phyloP scores from a whole-genome alignment of 1,139 yeast species.

The Geotrichum reessii region DNA sequence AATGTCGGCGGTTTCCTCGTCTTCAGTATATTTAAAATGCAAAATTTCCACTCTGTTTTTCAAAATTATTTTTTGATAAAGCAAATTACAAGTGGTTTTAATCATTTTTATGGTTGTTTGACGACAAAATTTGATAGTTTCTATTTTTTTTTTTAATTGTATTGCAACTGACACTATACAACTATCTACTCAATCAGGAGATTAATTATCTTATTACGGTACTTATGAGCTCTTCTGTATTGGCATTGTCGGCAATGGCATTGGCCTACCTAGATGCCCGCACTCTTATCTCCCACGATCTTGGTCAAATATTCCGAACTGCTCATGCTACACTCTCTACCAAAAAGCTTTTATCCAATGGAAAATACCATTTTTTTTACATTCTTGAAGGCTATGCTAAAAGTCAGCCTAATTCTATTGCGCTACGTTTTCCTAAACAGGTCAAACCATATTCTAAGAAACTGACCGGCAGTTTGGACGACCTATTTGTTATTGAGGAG shows the following conservation, averaged over 20 bases:
- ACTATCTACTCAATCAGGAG: no score
- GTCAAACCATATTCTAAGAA: slow-evolving; percentile 20
- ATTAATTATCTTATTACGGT: no score
- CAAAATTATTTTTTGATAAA: no score
- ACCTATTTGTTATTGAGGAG: slow-evolving; percentile 52
- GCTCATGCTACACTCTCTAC: slow-evolving; percentile 24
- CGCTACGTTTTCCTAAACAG: slow-evolving; percentile 62
- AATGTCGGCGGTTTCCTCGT: no score
- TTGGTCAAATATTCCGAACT: slow-evolving; percentile 28
- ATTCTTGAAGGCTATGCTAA: slow-evolving; percentile 50
- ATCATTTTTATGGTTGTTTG: no score
- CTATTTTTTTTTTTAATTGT: not conserved
- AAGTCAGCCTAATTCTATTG: slow-evolving; percentile 48
- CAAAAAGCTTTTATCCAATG: slow-evolving; percentile 1
- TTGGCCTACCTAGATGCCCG: slow-evolving; percentile 34
- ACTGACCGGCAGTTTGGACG: slow-evolving; percentile 36
- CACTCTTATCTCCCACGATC: slow-evolving; percentile 31
- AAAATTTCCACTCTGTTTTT: no score
- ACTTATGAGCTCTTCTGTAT: slow-evolving; percentile 1
- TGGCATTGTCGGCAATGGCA: slow-evolving; percentile 28
- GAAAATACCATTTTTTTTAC: slow-evolving; percentile 58
- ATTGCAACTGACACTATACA: no score
- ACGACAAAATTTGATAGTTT: no score
- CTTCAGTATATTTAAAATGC: no score
- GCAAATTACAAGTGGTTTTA: no score